Base-by-base conservation (phyloP, 345 rosid genomes). In the Citrus medica region DNA sequence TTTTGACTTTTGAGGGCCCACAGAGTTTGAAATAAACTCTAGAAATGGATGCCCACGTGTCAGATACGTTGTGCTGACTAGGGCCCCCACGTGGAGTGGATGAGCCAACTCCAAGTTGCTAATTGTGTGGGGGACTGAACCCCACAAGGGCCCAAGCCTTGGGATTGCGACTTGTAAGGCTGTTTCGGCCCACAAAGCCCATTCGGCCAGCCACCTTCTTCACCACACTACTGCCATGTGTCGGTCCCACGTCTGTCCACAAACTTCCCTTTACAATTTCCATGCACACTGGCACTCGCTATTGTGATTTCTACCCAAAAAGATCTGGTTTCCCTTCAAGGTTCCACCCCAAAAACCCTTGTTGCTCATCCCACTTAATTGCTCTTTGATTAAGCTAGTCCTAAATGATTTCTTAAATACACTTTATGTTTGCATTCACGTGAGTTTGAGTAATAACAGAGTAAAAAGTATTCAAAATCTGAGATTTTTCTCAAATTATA, bases 21-120 rank as follows among this genome's bases (percentile, higher is more conserved):
- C 35, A 13, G 46, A 40, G 46, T 9, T 40, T 40, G 38, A 25
- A 2, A 46, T 53, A 69, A 60, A 28, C 24, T 2, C 0, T 7
- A 56, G 62, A 60, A 70, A 22, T 24, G 1, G 55, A 22, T n/a
- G 76, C 28, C 67, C 69, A 74, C 79, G 81, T 81, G 92, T 79
- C 82, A 70, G 13, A 30, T 64, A 37, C 25, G 6, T 46, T 16
- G 19, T 37, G 90, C 78, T 85, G 86, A 86, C 25, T 83, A 69
- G 88, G 86, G 71, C 24, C 75, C 82, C 83, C 90, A 83, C 87
- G 90, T 86, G 90, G 86, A 86, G 78, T 1, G 60, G 84, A 73
- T 51, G 78, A 61, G 78, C 76, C 83, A 64, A 82, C 79, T 82
- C 74, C 82, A 60, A 79, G 79, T 81, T 78, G 85, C 30, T 17